A percentile compares a stretch with the other conserved stretches of the same genome.
Conservation (phyloP, 2,329 filamentous ascomycete species). For the Colletotrichum gloeosporioides region DNA sequence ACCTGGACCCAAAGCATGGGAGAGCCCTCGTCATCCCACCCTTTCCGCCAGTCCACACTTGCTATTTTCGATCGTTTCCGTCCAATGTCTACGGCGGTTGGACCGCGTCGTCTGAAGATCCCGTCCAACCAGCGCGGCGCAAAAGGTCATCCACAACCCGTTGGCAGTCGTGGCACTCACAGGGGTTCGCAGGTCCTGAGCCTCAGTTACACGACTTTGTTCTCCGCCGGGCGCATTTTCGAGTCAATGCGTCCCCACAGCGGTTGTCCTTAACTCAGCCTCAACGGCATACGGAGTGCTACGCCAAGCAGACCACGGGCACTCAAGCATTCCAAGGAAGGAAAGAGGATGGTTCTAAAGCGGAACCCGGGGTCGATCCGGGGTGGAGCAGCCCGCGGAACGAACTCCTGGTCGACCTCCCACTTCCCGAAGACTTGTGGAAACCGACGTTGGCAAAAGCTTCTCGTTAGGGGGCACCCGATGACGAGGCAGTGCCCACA, state of each 20-base stretch:
- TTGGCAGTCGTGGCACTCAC: neutral
- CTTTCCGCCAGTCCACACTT: neutral
- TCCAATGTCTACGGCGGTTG: neutral
- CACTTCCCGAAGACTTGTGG: neutral
- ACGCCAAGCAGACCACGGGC: neutral
- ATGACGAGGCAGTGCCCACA: conserved; percentile 11
- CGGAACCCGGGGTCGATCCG: neutral
- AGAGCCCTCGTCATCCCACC: neutral
- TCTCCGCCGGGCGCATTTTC: neutral
- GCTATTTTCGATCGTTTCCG: conserved; percentile 3
- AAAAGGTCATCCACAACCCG: conserved; percentile 15
- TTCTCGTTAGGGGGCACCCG: neutral
- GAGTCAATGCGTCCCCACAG: conserved; percentile 3
- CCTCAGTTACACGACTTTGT: conserved; percentile 3
- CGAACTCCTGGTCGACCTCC: neutral
- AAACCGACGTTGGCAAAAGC: neutral
- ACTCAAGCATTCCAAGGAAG: neutral
- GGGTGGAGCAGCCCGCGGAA: neutral
- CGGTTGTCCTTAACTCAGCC: neutral
- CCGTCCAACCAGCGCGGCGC: conserved; percentile 3
- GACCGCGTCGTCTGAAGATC: neutral
- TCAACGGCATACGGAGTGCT: neutral
- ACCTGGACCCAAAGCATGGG: neutral
- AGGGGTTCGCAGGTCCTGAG: neutral
- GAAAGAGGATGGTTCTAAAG: neutral